Evolutionary conservation across 768 basidiomycete genomes (phyloP).

Genomic region (Xerocomellus intermedius): DNA sequence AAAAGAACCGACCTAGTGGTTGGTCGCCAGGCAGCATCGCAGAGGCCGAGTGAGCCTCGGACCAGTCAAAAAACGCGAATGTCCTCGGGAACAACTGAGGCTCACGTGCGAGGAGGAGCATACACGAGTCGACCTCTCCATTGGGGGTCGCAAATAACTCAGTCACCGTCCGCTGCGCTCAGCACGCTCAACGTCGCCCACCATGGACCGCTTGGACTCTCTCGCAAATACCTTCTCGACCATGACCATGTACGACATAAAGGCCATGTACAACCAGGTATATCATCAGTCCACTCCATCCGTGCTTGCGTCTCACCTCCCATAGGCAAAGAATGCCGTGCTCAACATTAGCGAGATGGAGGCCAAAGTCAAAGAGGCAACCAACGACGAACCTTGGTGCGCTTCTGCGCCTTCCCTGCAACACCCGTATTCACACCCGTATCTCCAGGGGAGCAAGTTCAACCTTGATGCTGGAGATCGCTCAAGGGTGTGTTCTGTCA

Average conservation of each 20-base stretch:
- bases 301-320: slow-evolving; percentile 3
- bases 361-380: slow-evolving; percentile 93
- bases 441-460: slow-evolving; percentile 89
- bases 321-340: slow-evolving; percentile 91
- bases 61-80: neutral
- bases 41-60: slow-evolving; percentile 2
- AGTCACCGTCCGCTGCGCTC: neutral
- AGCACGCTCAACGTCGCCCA: slow-evolving; percentile 20
- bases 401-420: slow-evolving; percentile 21
- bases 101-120: neutral
- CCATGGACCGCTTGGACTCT: slow-evolving; percentile 79
- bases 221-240: slow-evolving; percentile 75
- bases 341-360: slow-evolving; percentile 97
- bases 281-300: slow-evolving; percentile 4
- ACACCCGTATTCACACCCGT: slow-evolving; percentile 1
- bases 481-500: slow-evolving; percentile 72
- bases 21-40: slow-evolving; percentile 9
- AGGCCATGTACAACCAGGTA: slow-evolving; percentile 92
- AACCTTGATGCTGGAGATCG: slow-evolving; percentile 97
- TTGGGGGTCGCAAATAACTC: slow-evolving; percentile 22
- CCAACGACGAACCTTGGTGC: slow-evolving; percentile 97
- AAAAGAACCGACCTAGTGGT: slow-evolving; percentile 1
- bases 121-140: slow-evolving; percentile 21
- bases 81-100: neutral
- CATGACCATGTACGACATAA: slow-evolving; percentile 90